Percentiles rank a stretch among this genome's conserved stretches.
These are phyloP conservation scores for Butyriboletus loyo DNA, from an alignment of 768 basidiomycete species.

Conservation along the genomic window DNA sequence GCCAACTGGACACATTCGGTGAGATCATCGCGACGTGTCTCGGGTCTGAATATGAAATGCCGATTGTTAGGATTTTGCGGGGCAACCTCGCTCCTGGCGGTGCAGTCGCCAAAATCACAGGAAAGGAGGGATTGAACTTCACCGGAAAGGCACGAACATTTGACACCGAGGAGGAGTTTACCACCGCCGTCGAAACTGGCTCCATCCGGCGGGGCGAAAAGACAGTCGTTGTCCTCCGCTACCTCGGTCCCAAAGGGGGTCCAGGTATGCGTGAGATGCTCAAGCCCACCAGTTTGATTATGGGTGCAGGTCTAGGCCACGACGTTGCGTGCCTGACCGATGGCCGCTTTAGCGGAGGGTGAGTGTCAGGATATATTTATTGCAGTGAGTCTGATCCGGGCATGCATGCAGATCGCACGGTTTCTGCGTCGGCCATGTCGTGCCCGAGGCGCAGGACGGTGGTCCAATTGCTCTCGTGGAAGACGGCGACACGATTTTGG, in stretches of 20 bases:
- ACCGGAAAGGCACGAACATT: conserved; percentile 91
- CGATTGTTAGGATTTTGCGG: conserved; percentile 65
- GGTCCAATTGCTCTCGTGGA: conserved; percentile 89
- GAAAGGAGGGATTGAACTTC: conserved; percentile 89
- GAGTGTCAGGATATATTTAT: conserved; percentile 32
- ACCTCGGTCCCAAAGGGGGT: conserved; percentile 95
- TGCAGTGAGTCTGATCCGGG: conserved; percentile 14
- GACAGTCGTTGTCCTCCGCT: conserved; percentile 91
- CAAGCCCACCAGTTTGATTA: conserved; percentile 95
- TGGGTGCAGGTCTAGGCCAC: conserved; percentile 95
- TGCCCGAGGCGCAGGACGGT: conserved; percentile 92
- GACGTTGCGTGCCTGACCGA: conserved; percentile 98
- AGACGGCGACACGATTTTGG: conserved; percentile 84
- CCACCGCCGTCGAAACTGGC: conserved; percentile 82
- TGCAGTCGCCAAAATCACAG: conserved; percentile 95
- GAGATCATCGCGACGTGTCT: conserved; percentile 8
- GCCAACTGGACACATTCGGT: conserved; percentile 86
- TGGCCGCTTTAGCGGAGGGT: conserved; percentile 98
- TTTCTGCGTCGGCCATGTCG: conserved; percentile 95
- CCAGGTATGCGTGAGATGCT: conserved; percentile 99
- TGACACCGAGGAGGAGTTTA: conserved; percentile 85
- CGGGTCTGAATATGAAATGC: not conserved
- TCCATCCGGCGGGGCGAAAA: conserved; percentile 94
- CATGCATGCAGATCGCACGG: conserved; percentile 73
- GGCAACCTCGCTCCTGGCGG: conserved; percentile 94